Conservation (phyloP, 306 rosid species). For the Acacia melanoxylon region DNA sequence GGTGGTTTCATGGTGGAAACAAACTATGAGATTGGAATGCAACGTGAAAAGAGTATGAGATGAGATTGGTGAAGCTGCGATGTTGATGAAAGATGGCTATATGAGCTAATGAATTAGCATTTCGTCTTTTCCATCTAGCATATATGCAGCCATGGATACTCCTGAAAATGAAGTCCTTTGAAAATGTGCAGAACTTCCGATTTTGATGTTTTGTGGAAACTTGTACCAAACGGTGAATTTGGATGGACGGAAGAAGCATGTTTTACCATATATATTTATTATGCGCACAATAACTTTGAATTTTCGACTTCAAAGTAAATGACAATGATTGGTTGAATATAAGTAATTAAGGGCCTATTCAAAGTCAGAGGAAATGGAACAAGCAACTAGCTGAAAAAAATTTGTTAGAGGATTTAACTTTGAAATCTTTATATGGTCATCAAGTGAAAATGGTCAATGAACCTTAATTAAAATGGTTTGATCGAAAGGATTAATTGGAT, state of each 20-base stretch:
- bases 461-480: background rate
- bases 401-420: background rate
- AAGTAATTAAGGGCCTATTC: background rate
- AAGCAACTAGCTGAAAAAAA: background rate
- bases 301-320: background rate
- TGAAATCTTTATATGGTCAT: background rate
- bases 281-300: background rate
- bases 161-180: background rate
- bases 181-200: background rate
- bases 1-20: slow-evolving; percentile 21
- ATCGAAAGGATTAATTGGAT: background rate
- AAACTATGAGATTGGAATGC: background rate
- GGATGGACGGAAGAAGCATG: background rate
- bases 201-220: background rate
- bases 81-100: background rate
- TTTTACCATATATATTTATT: background rate
- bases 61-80: background rate
- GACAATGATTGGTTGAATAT: background rate
- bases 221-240: background rate
- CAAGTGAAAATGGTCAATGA: background rate
- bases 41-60: background rate
- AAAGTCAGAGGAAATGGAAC: background rate
- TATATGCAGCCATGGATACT: background rate
- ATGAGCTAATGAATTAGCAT: background rate
- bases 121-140: background rate